Evolutionary conservation across 805 yeast species (phyloP), one percentile per base, ranked within the genome.

Genomic region (Saturnispora galanensis): DNA sequence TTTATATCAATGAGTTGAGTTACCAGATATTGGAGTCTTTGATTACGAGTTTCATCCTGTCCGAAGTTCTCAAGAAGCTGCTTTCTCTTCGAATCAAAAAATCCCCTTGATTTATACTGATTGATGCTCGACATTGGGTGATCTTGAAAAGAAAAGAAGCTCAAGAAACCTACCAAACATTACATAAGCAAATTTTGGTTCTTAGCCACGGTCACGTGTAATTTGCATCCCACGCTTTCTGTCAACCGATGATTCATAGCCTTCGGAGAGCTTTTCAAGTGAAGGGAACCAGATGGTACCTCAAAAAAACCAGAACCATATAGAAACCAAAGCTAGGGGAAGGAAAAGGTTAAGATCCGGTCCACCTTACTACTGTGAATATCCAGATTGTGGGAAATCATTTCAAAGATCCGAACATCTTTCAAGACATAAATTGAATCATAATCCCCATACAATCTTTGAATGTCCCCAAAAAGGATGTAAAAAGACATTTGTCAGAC

Each of bases 391-490:
- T 53, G 66, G 63, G 33, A 80, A 79, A 54, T 63, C 66, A 15
- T 80, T 80, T 52, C 71, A 76, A 17, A 56, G 86, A 41, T 71
- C 79, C 1, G 86, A 80, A 53, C 86, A 80, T 60, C 57, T 80
- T 12, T 69, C 83, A 2, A 62, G 86, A 41, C 86, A 80, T 55
- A 71, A 76, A 53, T 64, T 80, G 41, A 80, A 80, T 55, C 86
- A 80, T 50, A 67, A 70, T 46, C 76, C 77, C 2, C 66, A 70
- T 16, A 73, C 72, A 43, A 76, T 79, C 10, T 79, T 69, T 54
- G 65, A 64, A 21, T 80, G 87, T 56, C 31, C 50, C 3, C 47
- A 46, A n/a, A 63, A 69, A 10, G 62, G 63, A 3, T 80, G 87
- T 56, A 65, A 68, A 1, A 77, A 76, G 57, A 74, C 80, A 0